Percentiles rank a stretch among this genome's conserved stretches.
Conservation (phyloP, 2,329 filamentous ascomycete genomes). For the Periglandula ipomoeae region DNA sequence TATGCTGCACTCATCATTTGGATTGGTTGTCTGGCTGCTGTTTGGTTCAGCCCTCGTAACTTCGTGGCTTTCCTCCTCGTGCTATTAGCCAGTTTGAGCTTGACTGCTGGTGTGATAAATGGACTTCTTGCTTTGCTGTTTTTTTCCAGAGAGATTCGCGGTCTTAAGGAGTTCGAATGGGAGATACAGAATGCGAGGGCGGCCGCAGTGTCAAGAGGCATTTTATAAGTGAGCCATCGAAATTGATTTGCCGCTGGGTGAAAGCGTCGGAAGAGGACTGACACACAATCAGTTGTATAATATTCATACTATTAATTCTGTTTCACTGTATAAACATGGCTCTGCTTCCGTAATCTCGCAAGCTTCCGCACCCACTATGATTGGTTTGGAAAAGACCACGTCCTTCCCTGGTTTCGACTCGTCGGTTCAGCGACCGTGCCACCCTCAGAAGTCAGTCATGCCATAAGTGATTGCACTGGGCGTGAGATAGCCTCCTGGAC, state of each 20-base stretch:
- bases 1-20: conserved; percentile 55
- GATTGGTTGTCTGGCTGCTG: conserved; percentile 65
- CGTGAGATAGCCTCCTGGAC: conserved; percentile 22
- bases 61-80: conserved; percentile 75
- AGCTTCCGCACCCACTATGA: no score
- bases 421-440: not conserved
- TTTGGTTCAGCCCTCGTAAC: conserved; percentile 76
- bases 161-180: conserved; percentile 86
- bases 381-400: no score
- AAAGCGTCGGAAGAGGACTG: no score
- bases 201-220: conserved; percentile 17
- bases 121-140: conserved; percentile 83
- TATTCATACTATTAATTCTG: conserved; percentile 3
- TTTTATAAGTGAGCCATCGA: not conserved
- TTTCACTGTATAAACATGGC: no score
- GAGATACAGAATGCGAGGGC: conserved; percentile 66
- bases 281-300: not conserved
- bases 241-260: not conserved
- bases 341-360: no score
- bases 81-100: conserved; percentile 66
- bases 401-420: not conserved
- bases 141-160: conserved; percentile 72
- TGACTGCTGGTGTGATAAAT: conserved; percentile 70
- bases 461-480: conserved; percentile 2
- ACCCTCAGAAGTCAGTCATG: not conserved